Percentiles rank a stretch among this genome's conserved stretches.
Conservation (phyloP, 768 basidiomycete genomes). For the Phaffia tasmanica region DNA sequence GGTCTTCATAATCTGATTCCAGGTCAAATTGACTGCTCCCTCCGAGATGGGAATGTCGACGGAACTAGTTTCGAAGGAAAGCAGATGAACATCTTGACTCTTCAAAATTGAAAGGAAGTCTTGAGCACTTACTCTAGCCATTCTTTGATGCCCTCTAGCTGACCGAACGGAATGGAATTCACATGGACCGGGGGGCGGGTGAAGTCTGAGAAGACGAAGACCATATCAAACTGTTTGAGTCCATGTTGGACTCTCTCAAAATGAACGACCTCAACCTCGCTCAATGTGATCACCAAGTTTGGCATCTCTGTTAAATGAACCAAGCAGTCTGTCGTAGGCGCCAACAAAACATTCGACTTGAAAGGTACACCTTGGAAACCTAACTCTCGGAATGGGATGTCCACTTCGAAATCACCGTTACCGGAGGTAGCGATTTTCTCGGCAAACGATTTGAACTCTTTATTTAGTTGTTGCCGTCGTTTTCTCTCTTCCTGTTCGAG, state of each 20-base stretch:
- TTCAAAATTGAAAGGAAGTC: conserved; percentile 24
- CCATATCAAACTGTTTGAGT: conserved; percentile 91
- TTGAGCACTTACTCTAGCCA: conserved; percentile 79
- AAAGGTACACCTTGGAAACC: conserved; percentile 95
- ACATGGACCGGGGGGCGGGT: conserved; percentile 83
- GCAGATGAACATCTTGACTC: conserved; percentile 5
- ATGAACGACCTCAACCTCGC: conserved; percentile 92
- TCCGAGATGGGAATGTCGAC: conserved; percentile 94
- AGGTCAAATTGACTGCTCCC: conserved; percentile 93
- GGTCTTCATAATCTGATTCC: conserved; percentile 91
- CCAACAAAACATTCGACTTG: conserved; percentile 84
- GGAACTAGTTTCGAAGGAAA: conserved; percentile 50
- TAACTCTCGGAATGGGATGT: conserved; percentile 92
- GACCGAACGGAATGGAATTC: conserved; percentile 81
- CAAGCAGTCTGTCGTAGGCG: conserved; percentile 93
- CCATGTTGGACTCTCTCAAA: conserved; percentile 94
- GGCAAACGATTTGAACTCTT: conserved; percentile 84
- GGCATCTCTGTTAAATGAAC: conserved; percentile 91
- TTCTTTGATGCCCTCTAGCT: conserved; percentile 89
- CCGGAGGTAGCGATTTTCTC: conserved; percentile 82
- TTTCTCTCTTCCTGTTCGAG: conserved; percentile 95
- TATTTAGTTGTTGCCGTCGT: conserved; percentile 76
- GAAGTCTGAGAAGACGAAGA: conserved; percentile 95
- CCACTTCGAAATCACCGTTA: conserved; percentile 78
- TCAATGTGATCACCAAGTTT: conserved; percentile 86